Percentiles rank a stretch among this genome's conserved stretches.
Evolutionary conservation across 2,329 filamentous ascomycete genomes (phyloP).

Genomic region (Thermothelomyces thermophilus): DNA sequence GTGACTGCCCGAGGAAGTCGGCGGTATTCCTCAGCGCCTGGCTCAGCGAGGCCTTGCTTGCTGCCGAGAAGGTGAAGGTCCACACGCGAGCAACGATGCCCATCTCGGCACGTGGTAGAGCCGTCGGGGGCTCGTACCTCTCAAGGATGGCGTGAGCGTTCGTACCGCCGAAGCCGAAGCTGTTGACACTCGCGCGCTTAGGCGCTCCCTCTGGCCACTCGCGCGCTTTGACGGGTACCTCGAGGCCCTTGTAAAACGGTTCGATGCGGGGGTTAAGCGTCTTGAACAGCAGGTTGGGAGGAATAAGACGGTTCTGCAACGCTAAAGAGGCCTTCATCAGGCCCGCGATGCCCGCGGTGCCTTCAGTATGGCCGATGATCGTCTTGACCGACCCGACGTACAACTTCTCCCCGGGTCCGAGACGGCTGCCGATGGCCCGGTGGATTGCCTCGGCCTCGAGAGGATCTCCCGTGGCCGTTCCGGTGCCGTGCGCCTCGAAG

Average conservation of each 20-base stretch:
- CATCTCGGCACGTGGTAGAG: too few species aligned
- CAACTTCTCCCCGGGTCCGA: constrained; percentile 12
- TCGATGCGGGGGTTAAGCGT: constrained; percentile 38
- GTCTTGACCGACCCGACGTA: constrained; percentile 36
- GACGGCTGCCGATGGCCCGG: too few species aligned
- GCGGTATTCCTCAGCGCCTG: not conserved
- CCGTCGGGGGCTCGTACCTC: not conserved
- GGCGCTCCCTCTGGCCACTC: not conserved
- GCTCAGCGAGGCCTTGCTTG: not conserved
- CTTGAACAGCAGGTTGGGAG: constrained; percentile 40
- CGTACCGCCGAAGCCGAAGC: not conserved
- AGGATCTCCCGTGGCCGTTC: constrained; percentile 26
- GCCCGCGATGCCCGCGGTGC: constrained; percentile 39
- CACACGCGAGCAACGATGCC: not conserved
- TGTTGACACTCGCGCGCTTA: not conserved
- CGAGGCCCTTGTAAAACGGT: constrained; percentile 1
- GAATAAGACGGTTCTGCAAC: constrained; percentile 34
- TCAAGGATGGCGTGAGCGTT: not conserved
- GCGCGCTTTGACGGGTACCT: not conserved
- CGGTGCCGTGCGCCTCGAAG: constrained; percentile 39
- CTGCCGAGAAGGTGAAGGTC: not conserved
- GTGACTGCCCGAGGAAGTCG: too few species aligned
- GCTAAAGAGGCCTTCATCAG: constrained; percentile 36
- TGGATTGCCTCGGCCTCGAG: constrained; percentile 2
- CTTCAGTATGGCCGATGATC: constrained; percentile 42